Evolutionary conservation across 192 early-diverging fungal genomes (phyloP).

Genomic region (Rhizoclosmatium sp.): DNA sequence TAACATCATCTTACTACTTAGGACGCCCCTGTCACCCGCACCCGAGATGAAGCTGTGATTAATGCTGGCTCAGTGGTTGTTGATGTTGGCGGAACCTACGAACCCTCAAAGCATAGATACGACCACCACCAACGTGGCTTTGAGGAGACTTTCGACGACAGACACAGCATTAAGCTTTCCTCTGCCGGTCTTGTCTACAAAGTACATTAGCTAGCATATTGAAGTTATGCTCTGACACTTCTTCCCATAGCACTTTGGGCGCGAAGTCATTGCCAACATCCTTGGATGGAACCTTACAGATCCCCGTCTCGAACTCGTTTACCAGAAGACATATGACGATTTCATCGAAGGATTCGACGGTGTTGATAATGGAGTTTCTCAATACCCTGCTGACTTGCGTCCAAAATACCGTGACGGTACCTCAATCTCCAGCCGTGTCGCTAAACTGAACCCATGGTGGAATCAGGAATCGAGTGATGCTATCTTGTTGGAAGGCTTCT

Average conservation of each 20-base stretch:
- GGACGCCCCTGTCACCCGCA: slow-evolving; percentile 65
- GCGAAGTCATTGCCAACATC: slow-evolving; percentile 74
- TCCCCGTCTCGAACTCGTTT: slow-evolving; percentile 74
- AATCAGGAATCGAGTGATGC: slow-evolving; percentile 76
- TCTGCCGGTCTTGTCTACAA: slow-evolving; percentile 97
- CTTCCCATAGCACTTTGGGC: slow-evolving; percentile 76
- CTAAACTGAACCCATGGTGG: slow-evolving; percentile 93
- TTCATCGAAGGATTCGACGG: slow-evolving; percentile 53
- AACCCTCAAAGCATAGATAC: slow-evolving; percentile 74
- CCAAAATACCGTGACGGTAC: slow-evolving; percentile 86
- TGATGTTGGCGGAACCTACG: slow-evolving; percentile 91
- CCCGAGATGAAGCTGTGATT: slow-evolving; percentile 82
- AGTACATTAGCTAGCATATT: slow-evolving; percentile 19
- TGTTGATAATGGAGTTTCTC: slow-evolving; percentile 92
- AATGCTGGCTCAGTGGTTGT: slow-evolving; percentile 86
- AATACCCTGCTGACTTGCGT: slow-evolving; percentile 81
- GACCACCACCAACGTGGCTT: slow-evolving; percentile 98
- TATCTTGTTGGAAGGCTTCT: slow-evolving; percentile 72
- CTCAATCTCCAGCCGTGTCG: slow-evolving; percentile 80
- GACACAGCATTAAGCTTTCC: slow-evolving; percentile 83
- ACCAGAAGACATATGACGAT: slow-evolving; percentile 84
- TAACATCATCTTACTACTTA: background rate
- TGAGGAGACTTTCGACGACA: slow-evolving; percentile 79
- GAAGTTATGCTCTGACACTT: slow-evolving; percentile 30
- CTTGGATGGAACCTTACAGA: slow-evolving; percentile 54